These are phyloP conservation scores for Aspergillus latus DNA, from an alignment of 2,329 filamentous ascomycete species.

Conservation along the genomic window DNA sequence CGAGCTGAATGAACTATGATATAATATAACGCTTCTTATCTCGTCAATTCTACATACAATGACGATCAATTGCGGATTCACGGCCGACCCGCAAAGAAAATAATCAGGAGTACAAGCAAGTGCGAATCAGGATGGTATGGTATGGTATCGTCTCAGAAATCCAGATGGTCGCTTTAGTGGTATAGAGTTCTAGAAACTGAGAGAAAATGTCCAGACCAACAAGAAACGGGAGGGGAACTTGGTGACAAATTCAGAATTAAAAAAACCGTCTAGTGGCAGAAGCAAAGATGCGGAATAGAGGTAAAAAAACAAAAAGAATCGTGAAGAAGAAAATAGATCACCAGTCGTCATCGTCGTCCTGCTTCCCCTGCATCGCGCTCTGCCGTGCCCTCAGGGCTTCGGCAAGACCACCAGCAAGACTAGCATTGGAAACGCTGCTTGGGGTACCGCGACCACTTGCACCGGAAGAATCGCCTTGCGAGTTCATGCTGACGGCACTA, in stretches of 20 bases:
- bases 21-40: background rate
- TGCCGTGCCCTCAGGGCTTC: conserved; percentile 76
- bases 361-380: conserved; percentile 70
- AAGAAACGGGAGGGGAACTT: conserved; percentile 13
- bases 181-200: conserved; percentile 11
- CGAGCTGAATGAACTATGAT: background rate
- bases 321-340: conserved; percentile 36
- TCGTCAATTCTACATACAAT: conserved; percentile 5
- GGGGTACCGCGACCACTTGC: conserved; percentile 70
- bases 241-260: conserved; percentile 9
- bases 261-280: conserved; percentile 15
- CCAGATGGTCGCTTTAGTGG: background rate
- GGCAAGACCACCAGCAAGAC: conserved; percentile 70
- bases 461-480: conserved; percentile 51
- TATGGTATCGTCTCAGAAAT: background rate
- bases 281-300: conserved; percentile 13
- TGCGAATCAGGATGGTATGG: background rate
- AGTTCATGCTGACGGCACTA: conserved; percentile 51
- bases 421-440: conserved; percentile 56
- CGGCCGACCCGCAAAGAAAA: background rate
- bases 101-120: conserved; percentile 3
- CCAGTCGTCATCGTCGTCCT: conserved; percentile 66
- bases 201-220: conserved; percentile 8
- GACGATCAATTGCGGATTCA: background rate
- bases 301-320: conserved; percentile 16